Conservation (phyloP, 2,329 filamentous ascomycete genomes). For the Diaporthe citriasiana region DNA sequence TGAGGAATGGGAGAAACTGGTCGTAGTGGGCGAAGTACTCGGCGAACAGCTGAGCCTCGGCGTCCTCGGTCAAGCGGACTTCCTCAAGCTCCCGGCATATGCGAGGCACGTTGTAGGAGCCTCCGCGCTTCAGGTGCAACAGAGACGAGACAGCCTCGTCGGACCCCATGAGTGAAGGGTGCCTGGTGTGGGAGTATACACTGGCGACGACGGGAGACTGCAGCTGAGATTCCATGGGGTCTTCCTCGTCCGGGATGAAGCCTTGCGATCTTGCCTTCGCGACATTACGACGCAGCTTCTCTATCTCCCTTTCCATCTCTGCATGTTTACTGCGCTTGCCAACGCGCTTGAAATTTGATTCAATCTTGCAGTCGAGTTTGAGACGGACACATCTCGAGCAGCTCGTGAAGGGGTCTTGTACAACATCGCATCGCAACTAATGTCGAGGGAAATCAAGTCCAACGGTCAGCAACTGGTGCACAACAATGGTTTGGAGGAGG, state of each 20-base stretch:
- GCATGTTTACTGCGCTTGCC: conserved; percentile 86
- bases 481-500: not conserved
- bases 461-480: conserved; percentile 40
- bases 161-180: conserved; percentile 75
- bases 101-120: conserved; percentile 71
- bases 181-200: conserved; percentile 71
- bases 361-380: conserved; percentile 87
- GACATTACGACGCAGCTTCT: conserved; percentile 74
- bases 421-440: conserved; percentile 85
- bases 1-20: conserved; percentile 82
- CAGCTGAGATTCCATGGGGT: conserved; percentile 64
- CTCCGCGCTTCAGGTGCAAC: conserved; percentile 75
- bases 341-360: conserved; percentile 88
- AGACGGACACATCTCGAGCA: conserved; percentile 85
- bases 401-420: conserved; percentile 83
- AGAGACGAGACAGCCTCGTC: conserved; percentile 78
- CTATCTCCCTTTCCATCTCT: conserved; percentile 89
- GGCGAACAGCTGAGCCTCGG: conserved; percentile 75
- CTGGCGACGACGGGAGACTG: conserved; percentile 72
- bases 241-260: conserved; percentile 68
- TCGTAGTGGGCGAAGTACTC: conserved; percentile 80
- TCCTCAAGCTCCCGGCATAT: conserved; percentile 74
- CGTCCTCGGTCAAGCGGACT: conserved; percentile 74
- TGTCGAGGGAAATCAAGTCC: conserved; percentile 20
- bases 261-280: conserved; percentile 72